Conservation (phyloP, 371 early-diverging fungal species). For the Nematocida sp. region DNA sequence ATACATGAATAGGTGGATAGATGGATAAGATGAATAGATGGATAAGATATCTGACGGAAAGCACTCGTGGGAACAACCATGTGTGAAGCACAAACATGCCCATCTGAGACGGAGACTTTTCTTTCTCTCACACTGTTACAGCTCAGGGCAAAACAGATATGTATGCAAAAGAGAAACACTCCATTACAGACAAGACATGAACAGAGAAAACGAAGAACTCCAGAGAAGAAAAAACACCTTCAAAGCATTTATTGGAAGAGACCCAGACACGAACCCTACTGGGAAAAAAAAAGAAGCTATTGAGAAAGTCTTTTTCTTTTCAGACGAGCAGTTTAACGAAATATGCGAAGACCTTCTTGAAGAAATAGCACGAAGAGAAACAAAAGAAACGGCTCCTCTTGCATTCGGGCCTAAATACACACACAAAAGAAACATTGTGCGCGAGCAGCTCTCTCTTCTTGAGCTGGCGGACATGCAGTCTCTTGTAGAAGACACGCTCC, state of each 20-base stretch:
- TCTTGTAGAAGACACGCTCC: slow-evolving; percentile 58
- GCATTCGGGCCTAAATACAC: slow-evolving; percentile 12
- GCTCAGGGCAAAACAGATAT: too few species aligned
- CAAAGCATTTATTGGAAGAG: slow-evolving; percentile 10
- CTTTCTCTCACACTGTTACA: too few species aligned
- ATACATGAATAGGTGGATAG: too few species aligned
- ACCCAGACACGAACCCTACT: slow-evolving; percentile 7
- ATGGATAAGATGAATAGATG: too few species aligned
- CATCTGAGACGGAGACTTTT: too few species aligned
- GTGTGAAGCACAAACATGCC: too few species aligned
- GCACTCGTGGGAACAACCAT: too few species aligned
- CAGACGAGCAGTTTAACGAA: slow-evolving; percentile 57
- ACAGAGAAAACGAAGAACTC: slow-evolving; percentile 4
- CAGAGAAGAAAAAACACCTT: slow-evolving; percentile 18
- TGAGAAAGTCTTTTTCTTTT: slow-evolving; percentile 56
- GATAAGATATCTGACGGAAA: too few species aligned
- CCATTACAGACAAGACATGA: not conserved
- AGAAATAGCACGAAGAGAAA: slow-evolving; percentile 58
- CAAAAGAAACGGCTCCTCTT: not conserved
- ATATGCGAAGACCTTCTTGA: slow-evolving; percentile 61
- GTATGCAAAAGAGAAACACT: too few species aligned
- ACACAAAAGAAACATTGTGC: slow-evolving; percentile 41
- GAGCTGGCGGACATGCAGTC: slow-evolving; percentile 58
- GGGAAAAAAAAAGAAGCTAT: slow-evolving; percentile 57
- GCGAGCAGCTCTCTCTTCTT: slow-evolving; percentile 53